Evolutionary conservation across 345 rosid species (phyloP).

Genomic region (Boechera retrofracta): DNA sequence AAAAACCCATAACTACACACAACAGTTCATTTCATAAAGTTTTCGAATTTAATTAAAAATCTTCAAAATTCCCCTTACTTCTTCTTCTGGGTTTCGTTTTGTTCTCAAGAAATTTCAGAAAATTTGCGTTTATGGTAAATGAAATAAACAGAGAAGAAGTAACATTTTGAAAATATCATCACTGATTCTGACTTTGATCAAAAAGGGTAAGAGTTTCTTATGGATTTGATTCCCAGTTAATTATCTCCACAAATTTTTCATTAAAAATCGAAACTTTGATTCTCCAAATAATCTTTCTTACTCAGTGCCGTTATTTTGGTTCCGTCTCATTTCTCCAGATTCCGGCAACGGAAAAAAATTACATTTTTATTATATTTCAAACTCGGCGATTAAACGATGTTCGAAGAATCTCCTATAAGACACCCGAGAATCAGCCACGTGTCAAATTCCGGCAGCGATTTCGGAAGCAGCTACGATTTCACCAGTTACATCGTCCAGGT

Average conservation of each 20-base stretch:
- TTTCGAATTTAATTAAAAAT: not conserved
- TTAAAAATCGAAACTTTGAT: constrained; percentile 6
- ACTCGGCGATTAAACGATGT: constrained; percentile 41
- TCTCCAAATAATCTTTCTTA: not conserved
- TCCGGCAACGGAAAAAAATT: constrained; percentile 4
- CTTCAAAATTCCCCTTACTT: not conserved
- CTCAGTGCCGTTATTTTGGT: constrained; percentile 8
- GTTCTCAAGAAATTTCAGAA: not conserved
- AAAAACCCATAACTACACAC: constrained; percentile 10
- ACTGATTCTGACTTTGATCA: constrained; percentile 27
- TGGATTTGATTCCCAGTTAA: constrained; percentile 15
- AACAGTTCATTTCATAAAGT: constrained; percentile 2
- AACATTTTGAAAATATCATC: constrained; percentile 12
- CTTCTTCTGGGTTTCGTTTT: not conserved
- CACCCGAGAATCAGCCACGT: constrained; percentile 51
- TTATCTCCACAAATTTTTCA: constrained; percentile 1
- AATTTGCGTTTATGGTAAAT: constrained; percentile 16
- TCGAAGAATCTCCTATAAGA: constrained; percentile 37
- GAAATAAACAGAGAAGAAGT: constrained; percentile 4
- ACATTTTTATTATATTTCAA: not conserved
- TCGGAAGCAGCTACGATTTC: constrained; percentile 46
- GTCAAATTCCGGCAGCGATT: constrained; percentile 55
- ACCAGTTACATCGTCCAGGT: constrained; percentile 56
- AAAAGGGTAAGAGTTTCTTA: constrained; percentile 22
- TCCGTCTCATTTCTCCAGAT: constrained; percentile 12